Evolutionary conservation across 2,329 filamentous ascomycete species (phyloP).

Genomic region (Diaporthe sp.): DNA sequence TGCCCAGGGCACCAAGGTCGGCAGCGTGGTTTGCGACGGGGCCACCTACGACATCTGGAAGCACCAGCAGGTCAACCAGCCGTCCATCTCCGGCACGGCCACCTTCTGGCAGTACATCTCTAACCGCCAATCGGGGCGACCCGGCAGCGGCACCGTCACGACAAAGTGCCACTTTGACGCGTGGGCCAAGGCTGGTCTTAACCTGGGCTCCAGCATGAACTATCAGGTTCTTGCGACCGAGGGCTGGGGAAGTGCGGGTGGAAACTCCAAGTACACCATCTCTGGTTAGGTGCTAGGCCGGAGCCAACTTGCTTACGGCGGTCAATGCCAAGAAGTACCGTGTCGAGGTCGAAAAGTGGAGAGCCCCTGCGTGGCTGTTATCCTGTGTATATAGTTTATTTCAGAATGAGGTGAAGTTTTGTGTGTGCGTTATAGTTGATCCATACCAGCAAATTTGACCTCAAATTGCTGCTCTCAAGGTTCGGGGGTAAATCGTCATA

Average conservation of each 20-base stretch:
- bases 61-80: constrained; percentile 57
- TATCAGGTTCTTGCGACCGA: constrained; percentile 68
- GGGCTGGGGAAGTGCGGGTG: constrained; percentile 55
- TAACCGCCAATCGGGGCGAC: constrained; percentile 60
- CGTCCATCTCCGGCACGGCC: constrained; percentile 60
- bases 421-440: not conserved
- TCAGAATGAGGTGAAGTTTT: not conserved
- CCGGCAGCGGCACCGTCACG: constrained; percentile 62
- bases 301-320: not conserved
- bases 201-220: constrained; percentile 60
- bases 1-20: constrained; percentile 50
- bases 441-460: not conserved
- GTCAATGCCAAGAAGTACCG: not conserved
- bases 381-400: constrained; percentile 13
- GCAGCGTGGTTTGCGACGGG: constrained; percentile 52
- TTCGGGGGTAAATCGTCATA: not conserved
- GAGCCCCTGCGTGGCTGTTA: not conserved
- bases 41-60: constrained; percentile 53
- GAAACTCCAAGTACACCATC: constrained; percentile 50
- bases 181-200: constrained; percentile 62
- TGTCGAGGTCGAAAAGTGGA: not conserved
- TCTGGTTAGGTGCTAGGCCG: not conserved
- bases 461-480: not conserved
- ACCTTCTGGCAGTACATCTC: constrained; percentile 67
- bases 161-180: constrained; percentile 65